phyloP scores from a whole-genome alignment of 2,329 filamentous ascomycete genomes.

The Lecanosticta acicola region DNA sequence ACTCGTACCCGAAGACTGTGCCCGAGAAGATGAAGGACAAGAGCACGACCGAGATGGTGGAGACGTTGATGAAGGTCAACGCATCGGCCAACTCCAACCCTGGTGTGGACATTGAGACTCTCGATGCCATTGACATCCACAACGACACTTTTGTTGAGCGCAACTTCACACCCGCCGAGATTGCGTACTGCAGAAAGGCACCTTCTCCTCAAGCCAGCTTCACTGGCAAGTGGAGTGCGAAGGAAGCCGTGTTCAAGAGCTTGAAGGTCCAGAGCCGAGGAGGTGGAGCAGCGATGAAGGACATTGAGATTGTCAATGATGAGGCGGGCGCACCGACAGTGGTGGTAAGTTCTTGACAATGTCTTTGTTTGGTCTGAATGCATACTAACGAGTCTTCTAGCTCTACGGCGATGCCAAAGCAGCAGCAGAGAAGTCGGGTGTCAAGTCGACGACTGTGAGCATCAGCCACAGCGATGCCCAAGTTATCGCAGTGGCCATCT shows the following conservation, averaged over 20 bases:
- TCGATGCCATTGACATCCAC: constrained; percentile 80
- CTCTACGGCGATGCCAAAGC: constrained; percentile 78
- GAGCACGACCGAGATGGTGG: constrained; percentile 67
- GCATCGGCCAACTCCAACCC: constrained; percentile 61
- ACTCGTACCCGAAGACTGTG: constrained; percentile 66
- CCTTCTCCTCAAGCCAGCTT: constrained; percentile 82
- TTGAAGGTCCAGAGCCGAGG: constrained; percentile 81
- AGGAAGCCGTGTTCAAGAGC: constrained; percentile 98
- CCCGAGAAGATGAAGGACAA: constrained; percentile 60
- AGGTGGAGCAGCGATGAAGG: constrained; percentile 81
- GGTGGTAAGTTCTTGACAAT: constrained; percentile 56
- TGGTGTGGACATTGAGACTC: constrained; percentile 88
- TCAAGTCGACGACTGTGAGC: constrained; percentile 84
- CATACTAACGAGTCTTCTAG: constrained; percentile 43
- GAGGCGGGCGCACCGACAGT: constrained; percentile 79
- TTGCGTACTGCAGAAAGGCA: constrained; percentile 77
- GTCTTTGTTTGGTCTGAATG: background rate
- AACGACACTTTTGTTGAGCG: constrained; percentile 92
- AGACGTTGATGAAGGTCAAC: constrained; percentile 64
- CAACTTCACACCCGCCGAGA: constrained; percentile 84
- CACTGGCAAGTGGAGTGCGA: constrained; percentile 92
- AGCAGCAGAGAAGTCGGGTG: constrained; percentile 77
- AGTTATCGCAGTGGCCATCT: constrained; percentile 78
- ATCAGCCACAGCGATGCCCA: constrained; percentile 95
- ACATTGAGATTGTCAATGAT: constrained; percentile 86